phyloP scores from a whole-genome alignment of 2,329 filamentous ascomycete genomes.

The Pseudogymnoascus sp. region DNA sequence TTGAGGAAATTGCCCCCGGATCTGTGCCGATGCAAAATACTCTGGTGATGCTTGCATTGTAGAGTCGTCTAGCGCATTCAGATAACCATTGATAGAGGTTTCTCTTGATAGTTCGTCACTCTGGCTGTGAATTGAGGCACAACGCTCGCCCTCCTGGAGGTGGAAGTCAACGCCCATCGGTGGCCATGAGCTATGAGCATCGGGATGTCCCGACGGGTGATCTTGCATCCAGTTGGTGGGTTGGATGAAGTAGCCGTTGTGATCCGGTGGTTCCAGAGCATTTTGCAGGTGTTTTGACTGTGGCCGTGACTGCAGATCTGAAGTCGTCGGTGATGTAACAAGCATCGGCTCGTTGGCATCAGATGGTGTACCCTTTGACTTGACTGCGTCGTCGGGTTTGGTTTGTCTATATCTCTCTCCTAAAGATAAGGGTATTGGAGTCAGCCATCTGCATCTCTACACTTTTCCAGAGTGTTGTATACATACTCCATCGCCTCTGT shows the following conservation, averaged over 20 bases:
- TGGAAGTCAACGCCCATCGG: background rate
- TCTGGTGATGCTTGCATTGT: background rate
- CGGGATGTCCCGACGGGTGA: background rate
- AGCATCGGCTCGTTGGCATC: background rate
- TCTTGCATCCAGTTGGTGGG: background rate
- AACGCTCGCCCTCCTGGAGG: background rate
- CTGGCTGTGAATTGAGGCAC: background rate
- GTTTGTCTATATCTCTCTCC: background rate
- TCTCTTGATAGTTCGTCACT: background rate
- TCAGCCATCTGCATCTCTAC: background rate
- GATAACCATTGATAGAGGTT: background rate
- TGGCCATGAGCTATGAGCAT: background rate
- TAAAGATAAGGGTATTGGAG: background rate
- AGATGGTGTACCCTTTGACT: background rate
- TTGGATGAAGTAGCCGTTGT: background rate
- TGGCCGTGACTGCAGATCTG: background rate
- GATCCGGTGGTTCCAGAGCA: background rate
- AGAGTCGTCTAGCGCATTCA: background rate
- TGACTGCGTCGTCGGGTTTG: background rate
- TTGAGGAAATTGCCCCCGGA: background rate
- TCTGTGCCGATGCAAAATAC: background rate
- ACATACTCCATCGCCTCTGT: background rate
- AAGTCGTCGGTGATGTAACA: background rate
- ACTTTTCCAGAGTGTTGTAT: background rate
- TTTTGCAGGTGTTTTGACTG: background rate